A percentile compares a stretch with the other conserved stretches of the same genome.
These are phyloP conservation scores for Roridomyces roridus DNA, from an alignment of 768 basidiomycete genomes.

Conservation along the genomic window DNA sequence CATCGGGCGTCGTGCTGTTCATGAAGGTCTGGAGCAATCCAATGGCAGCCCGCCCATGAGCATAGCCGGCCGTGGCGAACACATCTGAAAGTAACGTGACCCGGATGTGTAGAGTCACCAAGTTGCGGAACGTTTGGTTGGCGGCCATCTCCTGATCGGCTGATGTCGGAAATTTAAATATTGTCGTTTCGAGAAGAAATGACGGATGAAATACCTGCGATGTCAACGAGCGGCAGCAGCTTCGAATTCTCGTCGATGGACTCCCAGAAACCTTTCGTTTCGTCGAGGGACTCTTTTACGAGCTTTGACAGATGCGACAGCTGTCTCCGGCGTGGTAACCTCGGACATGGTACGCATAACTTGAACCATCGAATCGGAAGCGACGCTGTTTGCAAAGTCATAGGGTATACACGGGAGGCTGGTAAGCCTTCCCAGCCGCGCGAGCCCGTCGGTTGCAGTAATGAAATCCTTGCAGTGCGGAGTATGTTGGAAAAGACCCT, in stretches of 20 bases:
- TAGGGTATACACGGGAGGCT: constrained; percentile 87
- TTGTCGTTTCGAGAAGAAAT: constrained; percentile 1
- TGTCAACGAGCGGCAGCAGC: constrained; percentile 68
- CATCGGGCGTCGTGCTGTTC: constrained; percentile 62
- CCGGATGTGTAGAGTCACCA: constrained; percentile 79
- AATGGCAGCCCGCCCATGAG: constrained; percentile 79
- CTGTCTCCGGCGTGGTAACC: constrained; percentile 78
- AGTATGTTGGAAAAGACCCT: constrained; percentile 92
- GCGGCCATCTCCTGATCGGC: constrained; percentile 55
- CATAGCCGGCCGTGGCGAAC: constrained; percentile 82
- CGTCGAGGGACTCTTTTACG: constrained; percentile 70
- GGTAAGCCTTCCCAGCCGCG: constrained; percentile 77
- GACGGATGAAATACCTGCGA: constrained; percentile 47
- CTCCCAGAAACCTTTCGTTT: constrained; percentile 78
- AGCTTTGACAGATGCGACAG: constrained; percentile 72
- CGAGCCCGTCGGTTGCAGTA: constrained; percentile 71
- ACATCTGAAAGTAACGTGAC: constrained; percentile 87
- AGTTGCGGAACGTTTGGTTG: constrained; percentile 71
- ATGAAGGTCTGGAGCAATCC: constrained; percentile 78
- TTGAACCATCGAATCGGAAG: constrained; percentile 87
- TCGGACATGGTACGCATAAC: constrained; percentile 91
- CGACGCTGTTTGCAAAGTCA: constrained; percentile 84
- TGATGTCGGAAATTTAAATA: constrained; percentile 26
- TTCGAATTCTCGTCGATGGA: constrained; percentile 59
- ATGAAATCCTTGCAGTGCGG: constrained; percentile 93